A percentile compares a stretch with the other conserved stretches of the same genome.
Evolutionary conservation across 2,329 filamentous ascomycete species (phyloP).

Genomic region (Hortaea werneckii): DNA sequence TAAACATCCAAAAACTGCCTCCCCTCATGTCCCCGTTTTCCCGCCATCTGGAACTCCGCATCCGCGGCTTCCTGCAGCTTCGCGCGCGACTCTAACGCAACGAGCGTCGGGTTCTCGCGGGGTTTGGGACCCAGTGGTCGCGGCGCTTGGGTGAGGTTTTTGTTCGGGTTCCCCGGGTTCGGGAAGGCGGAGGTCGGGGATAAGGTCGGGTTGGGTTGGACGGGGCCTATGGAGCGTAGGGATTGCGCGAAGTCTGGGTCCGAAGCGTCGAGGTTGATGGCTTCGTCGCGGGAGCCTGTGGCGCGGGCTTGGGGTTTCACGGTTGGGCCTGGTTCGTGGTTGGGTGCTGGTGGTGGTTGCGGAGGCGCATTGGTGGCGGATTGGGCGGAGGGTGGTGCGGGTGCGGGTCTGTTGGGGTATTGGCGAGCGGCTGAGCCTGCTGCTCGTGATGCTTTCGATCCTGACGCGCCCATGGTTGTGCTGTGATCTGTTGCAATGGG

Average conservation of each 20-base stretch:
- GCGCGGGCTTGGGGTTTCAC: slow-evolving; percentile 33
- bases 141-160: slow-evolving; percentile 26
- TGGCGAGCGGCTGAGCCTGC: slow-evolving; percentile 43
- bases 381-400: slow-evolving; percentile 8
- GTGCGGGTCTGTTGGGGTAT: slow-evolving; percentile 41
- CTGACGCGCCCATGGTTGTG: slow-evolving; percentile 46
- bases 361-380: slow-evolving; percentile 22
- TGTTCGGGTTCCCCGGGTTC: slow-evolving; percentile 21
- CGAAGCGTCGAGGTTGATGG: slow-evolving; percentile 50
- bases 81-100: slow-evolving; percentile 43
- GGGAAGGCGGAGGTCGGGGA: slow-evolving; percentile 45
- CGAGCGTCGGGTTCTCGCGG: slow-evolving; percentile 44
- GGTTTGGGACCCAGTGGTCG: slow-evolving; percentile 22
- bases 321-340: slow-evolving; percentile 29
- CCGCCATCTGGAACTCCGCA: slow-evolving; percentile 39
- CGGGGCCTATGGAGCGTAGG: slow-evolving; percentile 55
- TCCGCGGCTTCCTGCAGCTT: slow-evolving; percentile 44
- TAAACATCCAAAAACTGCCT: slow-evolving; percentile 37
- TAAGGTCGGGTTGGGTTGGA: slow-evolving; percentile 47
- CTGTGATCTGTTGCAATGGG: no score
- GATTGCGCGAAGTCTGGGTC: slow-evolving; percentile 67
- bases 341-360: slow-evolving; percentile 16
- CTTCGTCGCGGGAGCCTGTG: slow-evolving; percentile 30
- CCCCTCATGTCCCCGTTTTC: slow-evolving; percentile 31
- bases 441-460: slow-evolving; percentile 45